These are phyloP conservation scores for Penicillium arizonense DNA, from an alignment of 495 filamentous ascomycete species.

Conservation along the genomic window DNA sequence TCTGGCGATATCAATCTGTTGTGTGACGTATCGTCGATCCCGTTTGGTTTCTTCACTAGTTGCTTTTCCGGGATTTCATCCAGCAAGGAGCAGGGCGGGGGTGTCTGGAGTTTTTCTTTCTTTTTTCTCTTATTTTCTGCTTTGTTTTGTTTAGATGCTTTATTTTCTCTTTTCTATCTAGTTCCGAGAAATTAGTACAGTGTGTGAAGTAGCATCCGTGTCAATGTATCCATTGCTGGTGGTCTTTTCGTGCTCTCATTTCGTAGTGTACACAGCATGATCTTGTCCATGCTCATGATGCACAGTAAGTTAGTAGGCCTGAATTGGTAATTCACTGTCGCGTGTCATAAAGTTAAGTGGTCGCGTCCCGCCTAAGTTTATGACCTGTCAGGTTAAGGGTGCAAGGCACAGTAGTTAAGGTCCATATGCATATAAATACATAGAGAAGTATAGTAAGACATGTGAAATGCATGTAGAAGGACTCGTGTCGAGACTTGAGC, in stretches of 20 bases:
- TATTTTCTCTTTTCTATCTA: neutral
- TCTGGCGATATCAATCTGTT: neutral
- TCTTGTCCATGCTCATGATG: neutral
- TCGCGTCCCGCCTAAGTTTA: too few relatives aligned
- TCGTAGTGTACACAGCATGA: neutral
- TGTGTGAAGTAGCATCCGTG: slow-evolving; percentile 1
- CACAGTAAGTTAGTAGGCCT: neutral
- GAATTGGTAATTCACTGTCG: too few relatives aligned
- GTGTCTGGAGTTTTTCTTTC: slow-evolving; percentile 26
- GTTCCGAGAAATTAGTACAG: slow-evolving; percentile 11
- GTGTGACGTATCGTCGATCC: neutral
- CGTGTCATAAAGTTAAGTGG: too few relatives aligned
- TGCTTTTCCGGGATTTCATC: slow-evolving; percentile 17
- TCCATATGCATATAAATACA: too few relatives aligned
- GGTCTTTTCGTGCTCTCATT: neutral
- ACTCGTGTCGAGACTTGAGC: too few relatives aligned
- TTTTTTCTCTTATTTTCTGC: slow-evolving; percentile 6
- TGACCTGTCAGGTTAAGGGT: too few relatives aligned
- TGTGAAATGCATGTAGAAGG: too few relatives aligned
- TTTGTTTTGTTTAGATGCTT: neutral
- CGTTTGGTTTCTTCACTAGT: slow-evolving; percentile 1
- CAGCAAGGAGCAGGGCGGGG: slow-evolving; percentile 37
- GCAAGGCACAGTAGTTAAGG: too few relatives aligned
- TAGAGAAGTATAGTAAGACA: too few relatives aligned
- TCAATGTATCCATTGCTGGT: slow-evolving; percentile 1